Evolutionary conservation across 495 filamentous ascomycete species (phyloP).

Genomic region (Elasticomyces elasticus): DNA sequence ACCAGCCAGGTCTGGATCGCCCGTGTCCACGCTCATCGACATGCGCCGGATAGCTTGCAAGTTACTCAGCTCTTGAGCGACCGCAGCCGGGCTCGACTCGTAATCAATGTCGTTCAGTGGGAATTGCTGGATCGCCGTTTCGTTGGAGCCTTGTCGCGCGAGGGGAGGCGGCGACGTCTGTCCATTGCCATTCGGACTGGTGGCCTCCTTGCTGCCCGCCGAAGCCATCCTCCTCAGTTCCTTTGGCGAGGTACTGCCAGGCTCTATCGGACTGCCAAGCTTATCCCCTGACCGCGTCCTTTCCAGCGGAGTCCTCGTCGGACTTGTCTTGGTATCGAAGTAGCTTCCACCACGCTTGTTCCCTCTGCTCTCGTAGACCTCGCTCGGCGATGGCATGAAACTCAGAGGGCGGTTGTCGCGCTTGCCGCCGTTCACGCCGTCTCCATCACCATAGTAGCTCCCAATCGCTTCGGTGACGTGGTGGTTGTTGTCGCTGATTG

Average conservation of each 20-base stretch:
- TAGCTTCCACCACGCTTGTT: conserved; percentile 23
- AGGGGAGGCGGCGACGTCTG: conserved; percentile 48
- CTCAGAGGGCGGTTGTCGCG: conserved; percentile 51
- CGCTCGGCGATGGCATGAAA: conserved; percentile 47
- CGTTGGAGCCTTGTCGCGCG: conserved; percentile 43
- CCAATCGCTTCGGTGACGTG: conserved; percentile 98
- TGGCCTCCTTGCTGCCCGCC: background rate
- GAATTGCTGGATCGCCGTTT: conserved; percentile 65
- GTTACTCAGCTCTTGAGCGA: conserved; percentile 91
- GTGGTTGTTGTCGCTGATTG: conserved; percentile 74
- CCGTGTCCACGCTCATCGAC: conserved; percentile 94
- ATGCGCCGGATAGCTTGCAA: conserved; percentile 89
- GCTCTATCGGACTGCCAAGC: conserved; percentile 14
- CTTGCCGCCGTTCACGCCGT: conserved; percentile 32
- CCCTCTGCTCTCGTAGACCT: conserved; percentile 28
- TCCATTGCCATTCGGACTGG: background rate
- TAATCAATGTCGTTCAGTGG: conserved; percentile 89
- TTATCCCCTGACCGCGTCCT: conserved; percentile 22
- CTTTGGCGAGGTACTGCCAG: conserved; percentile 22
- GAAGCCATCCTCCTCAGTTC: conserved; percentile 11
- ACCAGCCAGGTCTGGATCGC: conserved; percentile 88
- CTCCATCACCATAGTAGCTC: conserved; percentile 81
- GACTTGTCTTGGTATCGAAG: conserved; percentile 29
- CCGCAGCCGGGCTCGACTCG: conserved; percentile 77
- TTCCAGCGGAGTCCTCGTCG: conserved; percentile 21